Percentiles rank a stretch among this genome's conserved stretches.
phyloP scores from a whole-genome alignment of 306 rosid species.

The Pachyrhizus erosus region DNA sequence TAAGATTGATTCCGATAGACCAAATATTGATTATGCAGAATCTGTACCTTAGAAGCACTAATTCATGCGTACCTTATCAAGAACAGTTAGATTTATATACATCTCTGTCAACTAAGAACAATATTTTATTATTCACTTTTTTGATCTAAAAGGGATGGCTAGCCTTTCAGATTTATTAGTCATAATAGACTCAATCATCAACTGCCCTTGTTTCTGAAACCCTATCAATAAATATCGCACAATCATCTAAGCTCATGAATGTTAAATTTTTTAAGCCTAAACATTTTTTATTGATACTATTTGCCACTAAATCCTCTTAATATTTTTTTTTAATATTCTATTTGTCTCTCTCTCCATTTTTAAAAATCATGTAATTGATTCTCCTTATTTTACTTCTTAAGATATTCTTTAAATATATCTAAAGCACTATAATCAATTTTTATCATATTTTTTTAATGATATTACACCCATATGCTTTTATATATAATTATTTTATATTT shows the following conservation, averaged over 20 bases:
- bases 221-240: not conserved
- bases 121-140: not conserved
- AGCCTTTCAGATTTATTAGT: not conserved
- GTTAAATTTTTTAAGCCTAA: not conserved
- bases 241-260: not conserved
- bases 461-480: too few relatives aligned
- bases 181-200: not conserved
- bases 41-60: constrained; percentile 2
- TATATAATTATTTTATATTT: too few relatives aligned
- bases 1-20: not conserved
- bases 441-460: too few relatives aligned
- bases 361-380: too few relatives aligned
- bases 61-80: constrained; percentile 16
- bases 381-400: too few relatives aligned
- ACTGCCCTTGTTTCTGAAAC: not conserved
- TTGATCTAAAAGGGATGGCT: not conserved
- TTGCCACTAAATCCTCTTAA: too few relatives aligned
- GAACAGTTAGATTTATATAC: constrained; percentile 12
- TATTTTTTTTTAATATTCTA: too few relatives aligned
- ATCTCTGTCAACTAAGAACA: not conserved
- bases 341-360: too few relatives aligned
- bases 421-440: too few relatives aligned
- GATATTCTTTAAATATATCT: too few relatives aligned
- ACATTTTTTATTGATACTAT: too few relatives aligned
- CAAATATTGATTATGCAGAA: constrained; percentile 1